Base-by-base conservation (phyloP, 352 stramenopile genomes). In the Phytophthora megakarya region DNA sequence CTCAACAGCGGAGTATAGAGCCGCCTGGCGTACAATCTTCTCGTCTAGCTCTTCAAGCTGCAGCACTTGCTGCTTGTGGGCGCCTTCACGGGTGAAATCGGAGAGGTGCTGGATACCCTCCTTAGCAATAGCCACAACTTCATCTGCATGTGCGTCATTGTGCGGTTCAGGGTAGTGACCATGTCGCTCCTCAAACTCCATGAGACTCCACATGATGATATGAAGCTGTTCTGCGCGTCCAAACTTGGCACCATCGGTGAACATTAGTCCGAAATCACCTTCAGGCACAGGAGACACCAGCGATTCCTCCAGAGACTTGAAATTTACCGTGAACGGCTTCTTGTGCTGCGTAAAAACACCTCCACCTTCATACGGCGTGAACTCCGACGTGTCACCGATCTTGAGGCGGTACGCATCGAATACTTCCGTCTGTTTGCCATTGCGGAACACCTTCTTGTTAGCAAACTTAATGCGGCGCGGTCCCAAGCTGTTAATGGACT, bases 181-280 rank as follows among this genome's bases (percentile, higher is more conserved):
- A 26, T 92, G 73, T 19, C 78, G 81, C 38, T 82, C 72, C 51
- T 93, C 81, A 60, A 93, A 95, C 70, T 95, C 84, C 45, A 92
- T 67, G 18, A 95, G 62, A 64, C 79, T 86, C 86, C 84, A 93
- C 62, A 81, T 73, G 8, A 84, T 81, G 8, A 93, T 56, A 37
- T 93, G 86, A 51, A 95, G 71, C 51, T 95, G 86, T 49, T 95
- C 86, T 2, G 86, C 84, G 18, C 86, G 84, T n/a, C 86, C 86
- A 75, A 95, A 90, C 69, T 95, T 95, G 54, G 86, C 84, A 25
- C 86, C 86, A 57, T 95, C 86, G 15, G 86, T 93, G 43, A 95
- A 95, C 82, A 93, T 93, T 23, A 95, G 78, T 0, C 86, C 84
- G 58, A 78, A 95, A 22, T 93, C 83, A 2, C 81, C 82, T 32